Percentiles rank a stretch among this genome's conserved stretches.
phyloP scores from a whole-genome alignment of 139 green algal species.

The Chara braunii region DNA sequence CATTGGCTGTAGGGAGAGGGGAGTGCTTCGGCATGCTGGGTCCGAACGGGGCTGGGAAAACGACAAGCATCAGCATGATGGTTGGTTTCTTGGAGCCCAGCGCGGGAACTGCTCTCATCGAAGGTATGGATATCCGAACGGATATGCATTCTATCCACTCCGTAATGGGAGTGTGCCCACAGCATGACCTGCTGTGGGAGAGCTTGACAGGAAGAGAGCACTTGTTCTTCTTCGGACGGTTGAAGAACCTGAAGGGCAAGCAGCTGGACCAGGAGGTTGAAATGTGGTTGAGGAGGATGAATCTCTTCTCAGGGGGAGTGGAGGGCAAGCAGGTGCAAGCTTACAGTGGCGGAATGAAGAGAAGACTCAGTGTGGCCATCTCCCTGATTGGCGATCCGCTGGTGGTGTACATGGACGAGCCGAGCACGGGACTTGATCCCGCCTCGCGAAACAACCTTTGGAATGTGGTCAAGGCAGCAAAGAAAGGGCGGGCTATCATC shows the following conservation, averaged over 20 bases:
- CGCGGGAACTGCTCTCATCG: constrained; percentile 8
- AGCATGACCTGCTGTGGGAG: constrained; percentile 80
- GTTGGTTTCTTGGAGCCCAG: constrained; percentile 30
- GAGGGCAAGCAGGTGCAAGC: constrained; percentile 22
- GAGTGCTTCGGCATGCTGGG: constrained; percentile 75
- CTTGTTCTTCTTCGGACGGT: constrained; percentile 75
- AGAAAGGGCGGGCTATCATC: constrained; percentile 66
- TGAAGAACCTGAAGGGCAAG: constrained; percentile 71
- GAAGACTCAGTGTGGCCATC: constrained; percentile 60
- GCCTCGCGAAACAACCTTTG: constrained; percentile 65
- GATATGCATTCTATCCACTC: constrained; percentile 65
- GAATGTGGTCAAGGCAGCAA: constrained; percentile 47
- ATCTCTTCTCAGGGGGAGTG: constrained; percentile 20
- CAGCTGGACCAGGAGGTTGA: constrained; percentile 22
- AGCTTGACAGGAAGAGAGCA: constrained; percentile 82
- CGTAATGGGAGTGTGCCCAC: constrained; percentile 65
- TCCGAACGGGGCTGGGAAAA: constrained; percentile 80
- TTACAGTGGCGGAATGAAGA: constrained; percentile 50
- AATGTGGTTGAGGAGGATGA: constrained; percentile 20
- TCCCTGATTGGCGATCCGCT: constrained; percentile 83
- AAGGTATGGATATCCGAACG: constrained; percentile 17
- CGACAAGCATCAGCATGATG: constrained; percentile 49
- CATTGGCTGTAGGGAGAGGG: constrained; percentile 44
- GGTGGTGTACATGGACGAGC: constrained; percentile 85
- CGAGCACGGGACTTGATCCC: constrained; percentile 76